Base-by-base conservation (phyloP, 768 basidiomycete genomes). In the Leccinum boreale region DNA sequence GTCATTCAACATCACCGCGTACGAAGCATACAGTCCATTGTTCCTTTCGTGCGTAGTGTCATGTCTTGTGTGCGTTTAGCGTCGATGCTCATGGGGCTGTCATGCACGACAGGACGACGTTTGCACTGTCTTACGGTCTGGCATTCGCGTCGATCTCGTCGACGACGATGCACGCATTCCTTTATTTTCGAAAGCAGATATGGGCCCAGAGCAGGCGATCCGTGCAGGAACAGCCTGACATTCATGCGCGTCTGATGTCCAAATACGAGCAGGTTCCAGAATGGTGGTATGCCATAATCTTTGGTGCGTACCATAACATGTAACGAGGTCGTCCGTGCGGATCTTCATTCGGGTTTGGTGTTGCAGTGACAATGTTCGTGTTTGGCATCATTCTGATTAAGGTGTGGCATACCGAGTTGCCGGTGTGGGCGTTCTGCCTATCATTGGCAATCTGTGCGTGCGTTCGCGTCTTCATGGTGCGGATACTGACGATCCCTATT, bases 131-230 rank as follows among this genome's bases (percentile, higher is more conserved):
- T 9, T 94, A 93, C 65, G 91, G 86, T 23, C 76, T 93, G 9
- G 88, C 87, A n/a, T 93, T 94, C 62, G 90, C 90, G 2, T 81
- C 85, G 29, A 86, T 93, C 69, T 89, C 90, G 0, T 81, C 90
- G 1, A 88, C 87, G 2, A 67, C 90, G 59, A 82, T 79, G 28
- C 92, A 94, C 64, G 82, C 89, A 71, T 76, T 79, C 69, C 76
- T 92, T 36, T 90, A 82, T 73, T 89, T 85, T 80, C 83, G 89
- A 63, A 87, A 89, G 67, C 88, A 90, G 66, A 89, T 93, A 54
- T 87, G 82, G 84, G 74, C 71, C 0, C 89, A 91, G 70, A 74
- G 85, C 28, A 84, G 85, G 50, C 82, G 86, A 52, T 80, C 89
- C 12, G 81, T 92, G 73, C 72, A 80, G 48, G 92, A 92, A 63